A percentile compares a stretch with the other conserved stretches of the same genome.
Conservation (phyloP, 768 basidiomycete species). For the Suillus subluteus region DNA sequence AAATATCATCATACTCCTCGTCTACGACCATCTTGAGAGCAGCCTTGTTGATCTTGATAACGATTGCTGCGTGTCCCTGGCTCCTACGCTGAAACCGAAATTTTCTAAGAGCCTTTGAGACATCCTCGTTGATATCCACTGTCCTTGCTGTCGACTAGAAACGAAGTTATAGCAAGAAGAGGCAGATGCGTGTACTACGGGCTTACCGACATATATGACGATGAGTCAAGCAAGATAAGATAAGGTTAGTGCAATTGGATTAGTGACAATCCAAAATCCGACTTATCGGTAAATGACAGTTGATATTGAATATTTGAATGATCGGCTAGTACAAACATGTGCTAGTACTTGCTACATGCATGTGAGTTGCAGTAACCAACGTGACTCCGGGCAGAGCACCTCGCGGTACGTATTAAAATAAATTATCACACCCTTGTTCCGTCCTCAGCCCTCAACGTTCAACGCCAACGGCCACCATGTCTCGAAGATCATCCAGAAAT, state of each 20-base stretch:
- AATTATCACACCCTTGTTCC: background rate
- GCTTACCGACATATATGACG: constrained; percentile 8
- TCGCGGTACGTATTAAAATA: background rate
- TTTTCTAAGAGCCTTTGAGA: constrained; percentile 81
- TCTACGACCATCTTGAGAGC: constrained; percentile 82
- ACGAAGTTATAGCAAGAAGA: constrained; percentile 2
- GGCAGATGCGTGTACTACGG: background rate
- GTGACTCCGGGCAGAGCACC: background rate
- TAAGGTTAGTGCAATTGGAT: background rate
- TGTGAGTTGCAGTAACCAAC: too few species aligned
- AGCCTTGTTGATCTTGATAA: constrained; percentile 90
- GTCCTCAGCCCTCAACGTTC: background rate
- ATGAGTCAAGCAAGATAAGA: background rate
- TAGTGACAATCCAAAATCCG: too few species aligned
- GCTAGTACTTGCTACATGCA: too few species aligned
- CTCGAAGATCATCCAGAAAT: constrained; percentile 21
- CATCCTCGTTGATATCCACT: constrained; percentile 81
- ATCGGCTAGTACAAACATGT: too few species aligned
- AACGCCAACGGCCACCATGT: constrained; percentile 20
- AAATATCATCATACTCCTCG: constrained; percentile 75
- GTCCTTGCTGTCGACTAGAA: constrained; percentile 39
- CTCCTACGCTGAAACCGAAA: constrained; percentile 75
- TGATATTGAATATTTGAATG: too few species aligned
- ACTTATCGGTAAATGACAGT: too few species aligned
- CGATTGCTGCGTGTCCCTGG: constrained; percentile 72